Base-by-base conservation (phyloP, 805 yeast species). In the Metschnikowia baotianmanensis region DNA sequence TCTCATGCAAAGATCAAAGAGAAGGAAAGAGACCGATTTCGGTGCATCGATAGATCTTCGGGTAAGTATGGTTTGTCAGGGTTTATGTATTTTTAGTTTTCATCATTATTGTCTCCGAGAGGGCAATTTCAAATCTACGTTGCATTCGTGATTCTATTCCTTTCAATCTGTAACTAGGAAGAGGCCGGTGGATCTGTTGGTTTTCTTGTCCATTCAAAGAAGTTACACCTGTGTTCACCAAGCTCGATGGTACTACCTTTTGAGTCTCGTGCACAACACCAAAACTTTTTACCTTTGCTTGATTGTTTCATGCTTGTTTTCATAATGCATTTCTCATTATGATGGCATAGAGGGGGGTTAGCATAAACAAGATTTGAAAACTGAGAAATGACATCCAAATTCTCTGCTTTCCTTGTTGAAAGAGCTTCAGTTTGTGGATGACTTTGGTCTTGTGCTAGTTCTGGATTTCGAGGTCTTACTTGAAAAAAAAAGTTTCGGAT, bases 251-350 rank as follows among this genome's bases (percentile, higher is more conserved):
- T 27, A 25, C 44, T 35, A 1, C 52, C 52, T 25, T 40, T 45
- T 15, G 52, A 37, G 8, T 6, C 30, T 16, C 53, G 28, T 6
- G 50, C 40, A 43, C 68, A 63, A 31, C 63, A 60, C 68, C 68
- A 63, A 34, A 60, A 63, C 39, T 56, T 61, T 26, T 47, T 55
- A 5, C 68, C 68, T 40, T 55, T 57, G 12, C 58, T 51, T n/a
- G 52, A 46, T 1, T 49, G 54, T 20, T 45, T 52, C 23, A 53
- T 42, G 42, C 67, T 60, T 6, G 68, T 63, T 42, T 57, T 59
- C 26, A 63, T 32, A 16, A 50, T 51, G 35, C 67, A 61, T 1
- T 45, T 34, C 28, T 55, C 48, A 16, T 55, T 57, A 40, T 63
- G 68, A 5, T 42, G 38, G 42, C 68, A 63, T 6, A 32, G 23